Evolutionary conservation across 345 rosid species (phyloP).

Genomic region (Passiflora organensis): DNA sequence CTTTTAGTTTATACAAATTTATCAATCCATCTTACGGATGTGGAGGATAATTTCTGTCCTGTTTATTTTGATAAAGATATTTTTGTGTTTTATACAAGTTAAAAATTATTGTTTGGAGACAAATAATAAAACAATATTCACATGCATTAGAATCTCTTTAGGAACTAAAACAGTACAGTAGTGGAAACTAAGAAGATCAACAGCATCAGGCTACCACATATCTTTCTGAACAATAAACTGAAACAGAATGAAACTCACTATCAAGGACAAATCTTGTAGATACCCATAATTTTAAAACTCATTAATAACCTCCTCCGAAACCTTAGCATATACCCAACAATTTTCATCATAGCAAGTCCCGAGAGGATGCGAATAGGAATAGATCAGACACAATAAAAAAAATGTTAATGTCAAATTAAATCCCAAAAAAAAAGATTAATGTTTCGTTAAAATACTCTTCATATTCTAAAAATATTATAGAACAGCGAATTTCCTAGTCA

Average conservation of each 20-base stretch:
- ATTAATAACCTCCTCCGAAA: constrained; percentile 32
- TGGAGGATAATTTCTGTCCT: no score
- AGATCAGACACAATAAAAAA: no score
- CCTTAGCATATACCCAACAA: constrained; percentile 47
- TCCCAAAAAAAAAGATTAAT: neutral
- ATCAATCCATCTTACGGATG: no score
- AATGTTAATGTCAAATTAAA: constrained; percentile 8
- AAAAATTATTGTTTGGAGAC: no score
- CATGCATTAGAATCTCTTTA: neutral
- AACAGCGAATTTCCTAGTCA: no score
- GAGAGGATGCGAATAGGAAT: constrained; percentile 83
- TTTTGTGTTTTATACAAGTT: no score
- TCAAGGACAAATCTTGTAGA: constrained; percentile 46
- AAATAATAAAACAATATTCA: constrained; percentile 35
- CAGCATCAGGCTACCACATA: neutral
- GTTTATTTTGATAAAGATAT: no score
- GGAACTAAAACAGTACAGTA: neutral
- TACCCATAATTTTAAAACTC: no score
- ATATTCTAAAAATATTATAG: no score
- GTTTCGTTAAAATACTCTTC: no score
- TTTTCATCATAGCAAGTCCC: constrained; percentile 63
- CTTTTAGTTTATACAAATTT: no score
- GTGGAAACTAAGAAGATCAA: neutral
- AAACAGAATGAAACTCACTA: constrained; percentile 43
- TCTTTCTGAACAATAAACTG: neutral